phyloP scores from a whole-genome alignment of 345 rosid species.

The Xanthoceras sorbifolium region DNA sequence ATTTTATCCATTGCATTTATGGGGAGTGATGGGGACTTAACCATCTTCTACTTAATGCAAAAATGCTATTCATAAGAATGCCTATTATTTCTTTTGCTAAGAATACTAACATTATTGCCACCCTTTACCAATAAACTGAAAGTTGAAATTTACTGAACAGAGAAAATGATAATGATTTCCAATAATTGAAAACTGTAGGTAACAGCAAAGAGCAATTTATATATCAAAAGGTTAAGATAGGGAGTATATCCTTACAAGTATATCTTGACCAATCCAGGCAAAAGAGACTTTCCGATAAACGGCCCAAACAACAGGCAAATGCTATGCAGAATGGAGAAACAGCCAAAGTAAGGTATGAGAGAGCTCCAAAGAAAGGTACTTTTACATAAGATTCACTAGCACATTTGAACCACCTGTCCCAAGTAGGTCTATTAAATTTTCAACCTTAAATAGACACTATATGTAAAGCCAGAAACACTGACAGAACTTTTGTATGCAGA shows the following conservation, averaged over 20 bases:
- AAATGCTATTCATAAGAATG: no score
- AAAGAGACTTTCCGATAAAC: conserved; percentile 58
- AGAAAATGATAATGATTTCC: no score
- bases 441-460: conserved; percentile 8
- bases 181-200: no score
- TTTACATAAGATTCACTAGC: conserved; percentile 68
- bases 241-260: conserved; percentile 66
- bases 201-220: not conserved
- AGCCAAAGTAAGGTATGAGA: conserved; percentile 82
- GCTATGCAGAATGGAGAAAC: conserved; percentile 91
- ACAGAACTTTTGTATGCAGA: not conserved
- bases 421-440: conserved; percentile 18
- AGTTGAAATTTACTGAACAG: no score
- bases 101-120: no score
- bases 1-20: no score
- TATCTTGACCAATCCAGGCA: conserved; percentile 99
- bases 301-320: conserved; percentile 92
- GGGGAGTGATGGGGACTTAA: no score
- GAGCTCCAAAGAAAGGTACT: conserved; percentile 85
- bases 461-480: conserved; percentile 25
- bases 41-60: no score
- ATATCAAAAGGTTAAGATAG: not conserved
- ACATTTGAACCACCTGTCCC: conserved; percentile 81
- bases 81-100: no score
- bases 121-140: no score